Percentiles rank a stretch among this genome's conserved stretches.
These are phyloP conservation scores for Backusella macrospora DNA, from an alignment of 192 early-diverging fungal species.

Conservation along the genomic window DNA sequence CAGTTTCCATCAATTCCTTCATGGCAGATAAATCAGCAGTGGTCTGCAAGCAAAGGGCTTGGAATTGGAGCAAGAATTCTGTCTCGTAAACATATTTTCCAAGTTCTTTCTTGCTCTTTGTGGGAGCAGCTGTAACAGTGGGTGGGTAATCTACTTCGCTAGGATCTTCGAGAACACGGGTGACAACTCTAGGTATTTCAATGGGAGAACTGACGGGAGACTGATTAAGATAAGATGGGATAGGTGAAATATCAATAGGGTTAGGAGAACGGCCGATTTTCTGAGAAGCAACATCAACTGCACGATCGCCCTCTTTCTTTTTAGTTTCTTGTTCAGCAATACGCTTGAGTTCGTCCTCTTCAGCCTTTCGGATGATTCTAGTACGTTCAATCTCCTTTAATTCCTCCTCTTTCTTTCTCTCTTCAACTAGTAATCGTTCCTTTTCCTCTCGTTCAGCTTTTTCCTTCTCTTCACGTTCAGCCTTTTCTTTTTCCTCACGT, in stretches of 20 bases:
- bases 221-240: constrained; percentile 43
- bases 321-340: background rate
- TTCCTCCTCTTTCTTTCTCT: background rate
- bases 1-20: constrained; percentile 46
- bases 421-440: background rate
- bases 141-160: constrained; percentile 48
- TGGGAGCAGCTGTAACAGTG: constrained; percentile 53
- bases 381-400: background rate
- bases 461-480: constrained; percentile 7
- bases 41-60: constrained; percentile 60
- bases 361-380: constrained; percentile 23
- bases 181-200: background rate
- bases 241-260: constrained; percentile 20
- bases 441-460: constrained; percentile 14
- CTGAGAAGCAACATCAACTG: constrained; percentile 23
- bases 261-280: constrained; percentile 27
- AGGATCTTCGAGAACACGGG: constrained; percentile 47
- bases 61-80: constrained; percentile 83
- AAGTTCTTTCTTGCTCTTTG: constrained; percentile 41
- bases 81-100: constrained; percentile 70
- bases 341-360: constrained; percentile 15
- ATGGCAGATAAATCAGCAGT: constrained; percentile 60
- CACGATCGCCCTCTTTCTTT: background rate
- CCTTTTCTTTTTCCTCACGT: background rate
- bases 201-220: constrained; percentile 44